Conservation (phyloP, 352 stramenopile species). For the Pythium brassicae region DNA sequence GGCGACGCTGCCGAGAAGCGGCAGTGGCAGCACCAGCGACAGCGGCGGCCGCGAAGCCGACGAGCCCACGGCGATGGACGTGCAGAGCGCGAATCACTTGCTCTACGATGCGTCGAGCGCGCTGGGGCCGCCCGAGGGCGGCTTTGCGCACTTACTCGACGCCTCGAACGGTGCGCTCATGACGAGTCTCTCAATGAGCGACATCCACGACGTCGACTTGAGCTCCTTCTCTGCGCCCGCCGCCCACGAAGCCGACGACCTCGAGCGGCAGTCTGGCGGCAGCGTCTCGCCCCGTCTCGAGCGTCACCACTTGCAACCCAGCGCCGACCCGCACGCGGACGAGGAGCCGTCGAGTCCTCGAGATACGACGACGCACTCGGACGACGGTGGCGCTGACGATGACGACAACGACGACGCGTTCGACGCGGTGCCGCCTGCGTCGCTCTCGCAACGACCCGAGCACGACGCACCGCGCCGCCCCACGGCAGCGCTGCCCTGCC, state of each 20-base stretch:
- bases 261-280: not conserved
- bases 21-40: not conserved
- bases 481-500: constrained; percentile 38
- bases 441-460: constrained; percentile 1
- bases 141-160: constrained; percentile 18
- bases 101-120: constrained; percentile 15
- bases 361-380: too few relatives aligned
- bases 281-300: too few relatives aligned
- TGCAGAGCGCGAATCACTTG: constrained; percentile 8
- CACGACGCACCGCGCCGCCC: too few relatives aligned
- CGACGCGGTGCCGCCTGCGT: not conserved
- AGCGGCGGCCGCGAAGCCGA: not conserved
- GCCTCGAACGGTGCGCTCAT: constrained; percentile 31
- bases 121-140: constrained; percentile 11
- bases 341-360: not conserved
- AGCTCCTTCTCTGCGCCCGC: constrained; percentile 24
- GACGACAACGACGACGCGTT: not conserved
- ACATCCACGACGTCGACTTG: constrained; percentile 62
- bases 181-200: constrained; percentile 47
- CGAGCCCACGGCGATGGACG: constrained; percentile 2
- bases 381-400: not conserved
- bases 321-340: not conserved
- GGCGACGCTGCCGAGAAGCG: not conserved
- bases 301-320: not conserved
- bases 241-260: constrained; percentile 1